phyloP scores from a whole-genome alignment of 2,329 filamentous ascomycete species.

The Epichloe sp. region DNA sequence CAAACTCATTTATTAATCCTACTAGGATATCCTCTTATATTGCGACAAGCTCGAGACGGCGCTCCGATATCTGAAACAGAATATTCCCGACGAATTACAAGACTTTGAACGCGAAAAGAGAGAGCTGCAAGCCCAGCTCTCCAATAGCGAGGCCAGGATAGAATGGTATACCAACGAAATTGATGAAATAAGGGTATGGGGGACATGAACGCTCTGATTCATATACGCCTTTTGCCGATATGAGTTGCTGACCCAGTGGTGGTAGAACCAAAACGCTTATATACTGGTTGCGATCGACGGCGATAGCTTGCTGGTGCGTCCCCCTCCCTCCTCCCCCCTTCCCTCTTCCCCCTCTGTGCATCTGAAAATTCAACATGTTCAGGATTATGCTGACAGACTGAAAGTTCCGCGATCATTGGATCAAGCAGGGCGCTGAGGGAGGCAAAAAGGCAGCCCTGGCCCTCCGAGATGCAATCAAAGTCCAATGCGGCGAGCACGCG shows the following conservation, averaged over 20 bases:
- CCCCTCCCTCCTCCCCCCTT: neutral
- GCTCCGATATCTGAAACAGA: conserved; percentile 30
- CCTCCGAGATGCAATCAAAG: conserved; percentile 33
- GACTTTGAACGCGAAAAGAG: conserved; percentile 36
- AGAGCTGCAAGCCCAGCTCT: conserved; percentile 36
- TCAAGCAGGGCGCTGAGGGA: conserved; percentile 41
- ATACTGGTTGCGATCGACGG: conserved; percentile 49
- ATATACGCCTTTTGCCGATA: neutral
- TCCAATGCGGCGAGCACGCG: conserved; percentile 30
- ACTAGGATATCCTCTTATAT: conserved; percentile 19
- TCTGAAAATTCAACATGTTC: neutral
- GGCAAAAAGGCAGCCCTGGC: conserved; percentile 39
- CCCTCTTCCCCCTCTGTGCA: neutral
- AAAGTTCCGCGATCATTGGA: conserved; percentile 44
- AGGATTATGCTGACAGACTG: conserved; percentile 4
- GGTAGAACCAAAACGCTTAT: conserved; percentile 43
- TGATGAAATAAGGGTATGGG: conserved; percentile 32
- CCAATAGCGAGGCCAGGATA: conserved; percentile 23
- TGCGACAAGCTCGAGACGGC: conserved; percentile 29
- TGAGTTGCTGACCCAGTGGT: neutral
- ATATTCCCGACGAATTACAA: conserved; percentile 27
- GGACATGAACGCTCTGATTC: neutral
- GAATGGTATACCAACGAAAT: conserved; percentile 24
- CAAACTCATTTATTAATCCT: neutral
- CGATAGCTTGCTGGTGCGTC: conserved; percentile 43